Evolutionary conservation across 768 basidiomycete genomes (phyloP), one percentile per base, ranked within the genome.

Genomic region (Rhodotorula kratochvilovae): DNA sequence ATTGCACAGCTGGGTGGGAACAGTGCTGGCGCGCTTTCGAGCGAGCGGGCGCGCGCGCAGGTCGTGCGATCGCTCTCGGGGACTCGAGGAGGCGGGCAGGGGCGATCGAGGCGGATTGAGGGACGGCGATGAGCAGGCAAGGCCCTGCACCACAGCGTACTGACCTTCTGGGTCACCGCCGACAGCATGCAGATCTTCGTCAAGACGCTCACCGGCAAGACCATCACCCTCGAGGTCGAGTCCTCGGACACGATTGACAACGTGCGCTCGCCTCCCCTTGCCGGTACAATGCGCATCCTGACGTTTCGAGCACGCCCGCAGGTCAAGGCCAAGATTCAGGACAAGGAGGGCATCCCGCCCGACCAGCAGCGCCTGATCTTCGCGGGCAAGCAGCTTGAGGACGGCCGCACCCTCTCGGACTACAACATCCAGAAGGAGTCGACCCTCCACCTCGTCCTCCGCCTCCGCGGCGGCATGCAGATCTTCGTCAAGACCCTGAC

Each of bases 391-490:
- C 91, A 92, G 79, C 82, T 93, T 7, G 91, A 93, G 75, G 91
- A 93, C 76, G 91, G 91, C 16, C 89, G 91, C 23, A 94, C 91
- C 0, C 82, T 92, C 0, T 90, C 90, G 0, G 91, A 93, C 76
- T 92, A 91, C 81, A 91, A 90, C 79, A 92, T 91, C 56, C 90
- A 73, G 64, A 73, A 70, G 56, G 94, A 96, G 82, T 93, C 91
- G n/a, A 97, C 94, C 23, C 90, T 97, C 76, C 94, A 96, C 83
- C 85, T 95, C 77, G 93, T 96, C 74, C 91, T 58, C 35, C 90
- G 90, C 85, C 90, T 94, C 76, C 90, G 92, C 82, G 92, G 95
- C 71, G 95, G 95, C 61, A 92, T 99, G 86, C 86, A 86, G 82
- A 90, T 91, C 68, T 91, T 91, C 69, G 89, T 91, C 45, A 91